Evolutionary conservation across 768 basidiomycete species (phyloP), one percentile per base, ranked within the genome.

Genomic region (Tulasnella sp.): DNA sequence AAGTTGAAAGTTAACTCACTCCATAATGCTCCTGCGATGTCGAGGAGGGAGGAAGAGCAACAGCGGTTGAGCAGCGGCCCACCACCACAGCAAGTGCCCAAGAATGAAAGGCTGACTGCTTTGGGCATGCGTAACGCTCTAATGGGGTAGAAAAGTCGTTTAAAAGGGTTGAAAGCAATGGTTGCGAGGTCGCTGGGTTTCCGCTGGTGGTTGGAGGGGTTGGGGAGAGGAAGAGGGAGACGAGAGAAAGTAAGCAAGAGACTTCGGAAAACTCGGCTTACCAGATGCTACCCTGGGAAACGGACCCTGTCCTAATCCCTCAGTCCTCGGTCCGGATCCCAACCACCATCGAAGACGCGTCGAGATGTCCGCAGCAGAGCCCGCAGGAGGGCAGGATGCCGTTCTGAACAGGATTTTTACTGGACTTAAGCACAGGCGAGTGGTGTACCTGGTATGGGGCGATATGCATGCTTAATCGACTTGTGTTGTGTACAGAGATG

Each of bases 81-180:
- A 16, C 94, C 93, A 9, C 94, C 94, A 41, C 91, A 91, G 64
- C 89, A 92, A 1, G 93, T 95, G 20, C 94, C 94, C 12, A 95
- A 87, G 84, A 96, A 95, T 37, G 90, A 92, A 64, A 94, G 87
- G 24, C 86, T 85, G 86, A 94, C 81, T 14, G n/a, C 22, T 46
- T 73, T 80, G 16, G 80, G 79, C 80, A 81, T 80, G 75, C 72
- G 72, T 22, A 54, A 6, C n/a, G 54, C 54, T n/a, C 54, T 54
- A 8, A 54, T 14, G 1, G 54, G 54, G 24, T 54, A 22, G 54
- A 54, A 54, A 54, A 54, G 54, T 54, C 54, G 54, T n/a, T n/a
- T 54, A 54, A 54, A 54, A 8, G 54, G 54, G 72, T 73, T 44
- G 31, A 24, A 37, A 24, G 72, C 4, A 73, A 37, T 22, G 34